Evolutionary conservation across 306 rosid species (phyloP).

Genomic region (Oemleria cerasiformis): DNA sequence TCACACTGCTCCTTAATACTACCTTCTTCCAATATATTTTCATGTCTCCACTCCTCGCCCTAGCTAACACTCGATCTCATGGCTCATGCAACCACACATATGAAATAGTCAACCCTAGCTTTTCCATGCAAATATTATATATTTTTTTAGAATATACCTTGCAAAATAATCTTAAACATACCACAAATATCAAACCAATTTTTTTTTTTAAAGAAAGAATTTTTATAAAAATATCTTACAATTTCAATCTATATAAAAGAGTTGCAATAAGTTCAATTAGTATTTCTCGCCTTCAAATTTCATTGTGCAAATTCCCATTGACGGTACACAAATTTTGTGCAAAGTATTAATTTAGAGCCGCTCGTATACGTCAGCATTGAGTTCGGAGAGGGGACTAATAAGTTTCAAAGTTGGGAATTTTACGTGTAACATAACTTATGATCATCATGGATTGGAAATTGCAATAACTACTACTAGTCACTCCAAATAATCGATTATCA

Average conservation of each 20-base stretch:
- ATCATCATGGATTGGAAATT: neutral
- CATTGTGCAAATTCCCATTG: neutral
- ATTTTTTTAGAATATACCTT: no score
- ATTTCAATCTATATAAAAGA: no score
- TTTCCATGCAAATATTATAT: no score
- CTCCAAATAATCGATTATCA: constrained; percentile 8
- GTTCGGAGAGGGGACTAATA: constrained; percentile 2
- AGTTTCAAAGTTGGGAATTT: constrained; percentile 1
- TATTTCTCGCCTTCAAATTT: neutral
- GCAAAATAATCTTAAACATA: no score
- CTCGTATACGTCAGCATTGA: neutral
- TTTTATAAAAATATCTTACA: no score
- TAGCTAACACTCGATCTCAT: no score
- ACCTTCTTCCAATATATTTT: constrained; percentile 16
- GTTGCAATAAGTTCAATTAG: no score
- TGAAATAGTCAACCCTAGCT: no score
- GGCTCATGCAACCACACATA: no score
- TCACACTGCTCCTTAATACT: constrained; percentile 34
- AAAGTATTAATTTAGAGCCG: neutral
- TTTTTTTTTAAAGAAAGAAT: no score
- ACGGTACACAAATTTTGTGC: neutral
- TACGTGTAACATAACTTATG: neutral
- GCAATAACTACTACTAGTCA: neutral
- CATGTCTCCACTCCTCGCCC: neutral
- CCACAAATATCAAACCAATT: no score